Conservation (phyloP, 1,284 basidiomycete species). For the Volvariella volvacea region DNA sequence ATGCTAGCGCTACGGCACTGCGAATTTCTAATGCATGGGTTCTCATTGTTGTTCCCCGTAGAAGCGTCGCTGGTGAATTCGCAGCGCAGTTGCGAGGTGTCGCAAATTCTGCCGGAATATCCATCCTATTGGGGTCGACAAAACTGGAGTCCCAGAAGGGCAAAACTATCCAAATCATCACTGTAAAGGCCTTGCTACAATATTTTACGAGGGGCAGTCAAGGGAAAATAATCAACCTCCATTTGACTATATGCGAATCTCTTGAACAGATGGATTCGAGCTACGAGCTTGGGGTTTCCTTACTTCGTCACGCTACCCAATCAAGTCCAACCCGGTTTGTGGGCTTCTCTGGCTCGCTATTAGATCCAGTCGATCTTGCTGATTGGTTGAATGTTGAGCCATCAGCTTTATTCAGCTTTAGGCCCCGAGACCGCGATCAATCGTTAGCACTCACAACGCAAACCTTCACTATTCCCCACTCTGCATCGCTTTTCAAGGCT, state of each 20-base stretch:
- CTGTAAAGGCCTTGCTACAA: slow-evolving; percentile 41
- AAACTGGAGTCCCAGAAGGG: slow-evolving; percentile 24
- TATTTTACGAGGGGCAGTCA: slow-evolving; percentile 28
- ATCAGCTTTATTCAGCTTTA: slow-evolving; percentile 70
- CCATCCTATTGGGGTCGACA: slow-evolving; percentile 37
- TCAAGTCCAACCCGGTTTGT: slow-evolving; percentile 65
- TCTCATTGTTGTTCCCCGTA: slow-evolving; percentile 50
- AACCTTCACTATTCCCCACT: slow-evolving; percentile 85
- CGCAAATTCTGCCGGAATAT: slow-evolving; percentile 31
- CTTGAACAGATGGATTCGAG: slow-evolving; percentile 78
- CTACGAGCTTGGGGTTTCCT: slow-evolving; percentile 81
- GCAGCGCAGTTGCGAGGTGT: slow-evolving; percentile 41
- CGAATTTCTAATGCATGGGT: slow-evolving; percentile 37
- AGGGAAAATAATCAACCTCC: slow-evolving; percentile 34
- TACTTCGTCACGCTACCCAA: slow-evolving; percentile 60
- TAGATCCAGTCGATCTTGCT: slow-evolving; percentile 76
- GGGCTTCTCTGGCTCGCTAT: slow-evolving; percentile 74
- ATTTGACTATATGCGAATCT: slow-evolving; percentile 78
- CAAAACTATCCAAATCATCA: slow-evolving; percentile 48
- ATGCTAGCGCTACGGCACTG: slow-evolving; percentile 41
- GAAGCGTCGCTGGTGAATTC: slow-evolving; percentile 40
- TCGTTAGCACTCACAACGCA: slow-evolving; percentile 66
- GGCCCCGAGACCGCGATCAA: slow-evolving; percentile 79
- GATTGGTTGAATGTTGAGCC: slow-evolving; percentile 78
- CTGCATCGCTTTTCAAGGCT: slow-evolving; percentile 80